Conservation (phyloP, 2,329 filamentous ascomycete species). For the Penicillium sp. region DNA sequence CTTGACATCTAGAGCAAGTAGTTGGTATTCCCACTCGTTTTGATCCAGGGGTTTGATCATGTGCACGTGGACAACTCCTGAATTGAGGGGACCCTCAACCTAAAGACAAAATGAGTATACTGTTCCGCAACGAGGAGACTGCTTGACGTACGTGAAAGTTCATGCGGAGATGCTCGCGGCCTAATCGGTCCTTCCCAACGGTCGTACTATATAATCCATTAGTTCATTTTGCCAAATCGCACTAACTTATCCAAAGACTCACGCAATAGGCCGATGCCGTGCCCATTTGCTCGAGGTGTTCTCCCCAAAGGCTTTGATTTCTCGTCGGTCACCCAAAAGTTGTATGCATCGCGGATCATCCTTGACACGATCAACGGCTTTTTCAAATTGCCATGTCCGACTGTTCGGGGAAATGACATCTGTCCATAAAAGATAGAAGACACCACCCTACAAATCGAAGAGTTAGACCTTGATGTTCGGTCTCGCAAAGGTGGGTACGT, state of each 20-base stretch:
- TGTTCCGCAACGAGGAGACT: background rate
- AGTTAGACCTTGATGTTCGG: background rate
- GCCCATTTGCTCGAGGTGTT: constrained; percentile 81
- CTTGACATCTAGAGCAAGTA: constrained; percentile 77
- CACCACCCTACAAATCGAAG: constrained; percentile 59
- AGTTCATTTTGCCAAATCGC: background rate
- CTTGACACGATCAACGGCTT: constrained; percentile 77
- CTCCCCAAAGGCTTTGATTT: constrained; percentile 81
- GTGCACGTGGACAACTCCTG: constrained; percentile 74
- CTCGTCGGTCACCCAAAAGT: constrained; percentile 70
- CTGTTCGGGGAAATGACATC: constrained; percentile 84
- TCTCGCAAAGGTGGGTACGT: background rate
- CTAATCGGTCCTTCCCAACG: constrained; percentile 68
- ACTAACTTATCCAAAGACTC: constrained; percentile 15
- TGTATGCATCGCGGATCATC: constrained; percentile 69
- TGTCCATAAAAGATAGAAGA: constrained; percentile 74
- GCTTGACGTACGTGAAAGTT: constrained; percentile 70
- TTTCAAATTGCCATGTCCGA: constrained; percentile 85
- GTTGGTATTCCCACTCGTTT: constrained; percentile 73
- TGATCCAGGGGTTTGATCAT: constrained; percentile 68
- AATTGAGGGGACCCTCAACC: constrained; percentile 75
- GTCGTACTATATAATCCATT: constrained; percentile 54
- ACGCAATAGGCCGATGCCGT: constrained; percentile 58
- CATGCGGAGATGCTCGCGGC: constrained; percentile 79
- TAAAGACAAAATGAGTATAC: constrained; percentile 33